Conservation (phyloP, 2,329 filamentous ascomycete species). For the Fragosphaeria purpurea region DNA sequence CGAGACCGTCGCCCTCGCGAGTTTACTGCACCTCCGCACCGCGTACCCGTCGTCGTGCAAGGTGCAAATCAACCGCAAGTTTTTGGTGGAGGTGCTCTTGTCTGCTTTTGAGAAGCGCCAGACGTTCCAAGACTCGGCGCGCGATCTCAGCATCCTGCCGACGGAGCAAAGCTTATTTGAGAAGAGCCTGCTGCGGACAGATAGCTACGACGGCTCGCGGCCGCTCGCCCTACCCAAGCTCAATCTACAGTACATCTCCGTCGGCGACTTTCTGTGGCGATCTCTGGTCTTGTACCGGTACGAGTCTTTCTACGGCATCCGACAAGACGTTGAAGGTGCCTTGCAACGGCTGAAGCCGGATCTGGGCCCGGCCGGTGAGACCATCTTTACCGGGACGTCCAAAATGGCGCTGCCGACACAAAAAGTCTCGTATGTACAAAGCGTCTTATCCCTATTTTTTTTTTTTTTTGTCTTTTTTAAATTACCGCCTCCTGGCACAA, state of each 20-base stretch:
- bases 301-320: constrained; percentile 88
- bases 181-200: constrained; percentile 64
- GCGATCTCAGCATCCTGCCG: constrained; percentile 65
- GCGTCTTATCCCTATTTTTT: constrained; percentile 1
- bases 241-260: constrained; percentile 88
- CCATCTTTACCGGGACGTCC: constrained; percentile 71
- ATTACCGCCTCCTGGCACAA: neutral
- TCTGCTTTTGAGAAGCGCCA: constrained; percentile 65
- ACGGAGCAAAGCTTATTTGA: constrained; percentile 80
- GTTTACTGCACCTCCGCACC: constrained; percentile 65
- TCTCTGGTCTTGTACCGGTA: constrained; percentile 80
- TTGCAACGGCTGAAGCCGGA: constrained; percentile 70
- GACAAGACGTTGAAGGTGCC: constrained; percentile 78
- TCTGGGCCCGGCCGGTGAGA: constrained; percentile 51
- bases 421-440: constrained; percentile 52
- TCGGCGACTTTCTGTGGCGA: constrained; percentile 95
- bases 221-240: constrained; percentile 88
- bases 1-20: constrained; percentile 61
- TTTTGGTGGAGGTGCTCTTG: constrained; percentile 62
- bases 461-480: neutral
- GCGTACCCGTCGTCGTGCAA: constrained; percentile 66
- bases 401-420: constrained; percentile 84
- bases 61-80: constrained; percentile 52
- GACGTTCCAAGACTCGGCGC: constrained; percentile 72
- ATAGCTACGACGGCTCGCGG: constrained; percentile 75